A percentile compares a stretch with the other conserved stretches of the same genome.
phyloP scores from a whole-genome alignment of 805 yeast species.

The Wickerhamiella azymoides region DNA sequence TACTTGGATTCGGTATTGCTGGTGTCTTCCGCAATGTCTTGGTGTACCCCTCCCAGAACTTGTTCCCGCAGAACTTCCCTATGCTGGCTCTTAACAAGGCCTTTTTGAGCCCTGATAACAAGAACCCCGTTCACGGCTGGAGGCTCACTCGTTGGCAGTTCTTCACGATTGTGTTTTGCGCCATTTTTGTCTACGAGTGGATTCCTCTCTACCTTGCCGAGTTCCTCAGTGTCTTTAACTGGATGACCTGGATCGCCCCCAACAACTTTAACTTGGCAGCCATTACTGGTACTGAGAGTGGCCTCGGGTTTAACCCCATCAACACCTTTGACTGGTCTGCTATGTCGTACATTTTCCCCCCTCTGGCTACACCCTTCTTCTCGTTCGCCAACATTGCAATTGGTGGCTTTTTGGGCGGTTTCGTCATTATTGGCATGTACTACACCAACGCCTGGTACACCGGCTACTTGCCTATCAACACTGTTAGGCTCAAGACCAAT shows the following conservation, averaged over 20 bases:
- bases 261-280: slow-evolving; percentile 46
- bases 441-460: slow-evolving; percentile 31
- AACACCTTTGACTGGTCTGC: slow-evolving; percentile 36
- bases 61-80: slow-evolving; percentile 42
- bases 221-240: slow-evolving; percentile 49
- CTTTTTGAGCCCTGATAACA: slow-evolving; percentile 18
- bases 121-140: slow-evolving; percentile 42
- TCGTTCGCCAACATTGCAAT: slow-evolving; percentile 22
- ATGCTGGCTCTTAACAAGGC: slow-evolving; percentile 42
- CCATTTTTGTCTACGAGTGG: slow-evolving; percentile 47
- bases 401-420: slow-evolving; percentile 24
- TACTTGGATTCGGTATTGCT: slow-evolving; percentile 40
- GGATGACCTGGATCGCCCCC: slow-evolving; percentile 45
- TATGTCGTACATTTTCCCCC: slow-evolving; percentile 30
- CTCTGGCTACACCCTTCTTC: slow-evolving; percentile 29
- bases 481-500: slow-evolving; percentile 37
- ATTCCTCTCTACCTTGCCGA: slow-evolving; percentile 53
- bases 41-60: slow-evolving; percentile 29
- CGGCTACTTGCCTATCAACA: slow-evolving; percentile 31
- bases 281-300: slow-evolving; percentile 47
- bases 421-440: slow-evolving; percentile 27
- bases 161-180: slow-evolving; percentile 32
- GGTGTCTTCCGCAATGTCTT: slow-evolving; percentile 41
- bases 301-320: slow-evolving; percentile 30
- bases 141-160: slow-evolving; percentile 38